Base-by-base conservation (phyloP, 306 rosid genomes). In the Cicer chorassanicum region DNA sequence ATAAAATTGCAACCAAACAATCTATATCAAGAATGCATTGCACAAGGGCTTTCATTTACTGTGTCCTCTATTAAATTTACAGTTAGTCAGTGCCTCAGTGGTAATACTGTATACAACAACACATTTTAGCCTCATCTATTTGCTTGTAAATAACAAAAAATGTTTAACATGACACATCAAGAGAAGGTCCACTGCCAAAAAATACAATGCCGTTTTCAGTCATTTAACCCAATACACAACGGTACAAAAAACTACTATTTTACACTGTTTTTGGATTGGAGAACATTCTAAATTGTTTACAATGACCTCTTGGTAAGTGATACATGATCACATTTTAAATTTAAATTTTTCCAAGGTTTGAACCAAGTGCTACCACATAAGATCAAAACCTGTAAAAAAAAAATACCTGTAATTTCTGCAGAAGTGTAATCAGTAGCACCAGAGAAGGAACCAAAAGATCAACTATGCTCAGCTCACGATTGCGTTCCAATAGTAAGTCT, bases 371-470 rank as follows among this genome's bases (percentile, higher is more conserved):
- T 43, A 43, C 62, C 50, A 46, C 48, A 59, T 7, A 77, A 19
- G 40, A 19, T 19, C 21, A 78, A 51, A 42, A 72, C 15, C 34
- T 53, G 60, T 8, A 42, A 49, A 74, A 74, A n/a, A 61, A 70
- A 41, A 82, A 78, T 34, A 94, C 99, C 99, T 90, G 92, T 81
- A 94, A 82, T 64, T 88, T 90, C 83, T 86, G 93, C 85, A 94
- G 72, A 53, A 94, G 92, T 71, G 89, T 85, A 82, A 87, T 84
- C 83, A 94, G 76, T 70, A 94, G 70, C 83, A 85, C 88, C 71
- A 94, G 83, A 43, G 92, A 84, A 73, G 99, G 97, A 72, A 94
- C 90, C 88, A 94, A 80, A 64, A 94, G 97, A 90, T 94, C 97
- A 83, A 94, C 87, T 48, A 92, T 68, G 78, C 89, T 85, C 82